phyloP scores from a whole-genome alignment of 257 asterid genomes.

The Eustoma russellianum region DNA sequence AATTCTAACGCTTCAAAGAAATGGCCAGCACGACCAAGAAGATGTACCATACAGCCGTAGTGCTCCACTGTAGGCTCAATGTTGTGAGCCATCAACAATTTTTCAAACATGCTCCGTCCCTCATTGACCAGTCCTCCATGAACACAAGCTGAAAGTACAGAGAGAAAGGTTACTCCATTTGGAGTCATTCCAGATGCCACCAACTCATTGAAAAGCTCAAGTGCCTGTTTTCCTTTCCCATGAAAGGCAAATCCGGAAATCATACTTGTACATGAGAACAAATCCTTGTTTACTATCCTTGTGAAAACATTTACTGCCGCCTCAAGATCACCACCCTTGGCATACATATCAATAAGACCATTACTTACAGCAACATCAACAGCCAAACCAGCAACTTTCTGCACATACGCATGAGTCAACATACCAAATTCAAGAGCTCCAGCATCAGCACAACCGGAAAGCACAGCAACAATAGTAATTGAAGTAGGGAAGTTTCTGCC shows the following conservation, averaged over 20 bases:
- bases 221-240: slow-evolving; percentile 52
- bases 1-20: slow-evolving; percentile 40
- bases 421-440: slow-evolving; percentile 70
- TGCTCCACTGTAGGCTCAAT: slow-evolving; percentile 48
- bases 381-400: slow-evolving; percentile 39
- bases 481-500: slow-evolving; percentile 43
- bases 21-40: slow-evolving; percentile 59
- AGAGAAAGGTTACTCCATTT: slow-evolving; percentile 55
- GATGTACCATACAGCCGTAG: slow-evolving; percentile 74
- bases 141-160: slow-evolving; percentile 66
- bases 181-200: slow-evolving; percentile 44
- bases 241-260: slow-evolving; percentile 66
- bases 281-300: slow-evolving; percentile 41
- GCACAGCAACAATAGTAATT: slow-evolving; percentile 56
- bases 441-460: slow-evolving; percentile 80
- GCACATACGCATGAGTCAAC: slow-evolving; percentile 48
- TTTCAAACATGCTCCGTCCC: slow-evolving; percentile 51
- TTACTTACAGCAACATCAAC: slow-evolving; percentile 45
- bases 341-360: slow-evolving; percentile 73
- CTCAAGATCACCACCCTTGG: slow-evolving; percentile 58
- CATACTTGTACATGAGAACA: slow-evolving; percentile 67
- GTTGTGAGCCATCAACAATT: slow-evolving; percentile 12
- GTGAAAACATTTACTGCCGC: slow-evolving; percentile 39
- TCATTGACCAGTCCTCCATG: slow-evolving; percentile 64
- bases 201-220: slow-evolving; percentile 50